Conservation (phyloP, 2,329 filamentous ascomycete genomes). For the Coccinonectria pachysandricola region DNA sequence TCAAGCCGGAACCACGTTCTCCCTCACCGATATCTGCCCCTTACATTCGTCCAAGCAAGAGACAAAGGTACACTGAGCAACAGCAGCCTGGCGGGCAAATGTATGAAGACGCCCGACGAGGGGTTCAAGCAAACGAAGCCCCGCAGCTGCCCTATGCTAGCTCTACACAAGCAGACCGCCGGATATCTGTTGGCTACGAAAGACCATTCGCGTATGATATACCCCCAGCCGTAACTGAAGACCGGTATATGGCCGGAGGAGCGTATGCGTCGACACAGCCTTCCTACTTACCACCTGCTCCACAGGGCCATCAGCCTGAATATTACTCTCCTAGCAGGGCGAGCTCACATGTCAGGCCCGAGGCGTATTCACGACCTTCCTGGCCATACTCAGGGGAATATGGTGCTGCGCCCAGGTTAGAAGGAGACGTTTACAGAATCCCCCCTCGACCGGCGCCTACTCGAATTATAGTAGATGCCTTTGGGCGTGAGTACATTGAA, state of each 20-base stretch:
- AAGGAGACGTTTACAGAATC: conserved; percentile 40
- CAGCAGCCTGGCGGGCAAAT: conserved; percentile 26
- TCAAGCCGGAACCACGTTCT: conserved; percentile 56
- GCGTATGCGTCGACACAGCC: conserved; percentile 25
- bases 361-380: conserved; percentile 30
- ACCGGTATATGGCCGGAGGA: conserved; percentile 19
- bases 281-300: conserved; percentile 26
- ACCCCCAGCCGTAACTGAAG: conserved; percentile 19
- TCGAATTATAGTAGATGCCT: conserved; percentile 71
- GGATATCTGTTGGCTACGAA: conserved; percentile 26
- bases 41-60: conserved; percentile 46
- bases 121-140: conserved; percentile 25
- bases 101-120: no score
- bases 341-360: conserved; percentile 30
- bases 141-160: conserved; percentile 25
- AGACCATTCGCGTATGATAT: conserved; percentile 13
- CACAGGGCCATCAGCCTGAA: conserved; percentile 17
- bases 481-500: conserved; percentile 67
- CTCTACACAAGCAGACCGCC: conserved; percentile 20
- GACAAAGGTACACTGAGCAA: conserved; percentile 38
- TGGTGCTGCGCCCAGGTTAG: conserved; percentile 35
- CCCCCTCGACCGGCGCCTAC: conserved; percentile 43
- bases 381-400: conserved; percentile 35
- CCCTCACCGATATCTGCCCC: conserved; percentile 47
- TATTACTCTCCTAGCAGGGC: conserved; percentile 7